These are phyloP conservation scores for Gossypium bickii DNA, from an alignment of 345 rosid species.

Conservation along the genomic window DNA sequence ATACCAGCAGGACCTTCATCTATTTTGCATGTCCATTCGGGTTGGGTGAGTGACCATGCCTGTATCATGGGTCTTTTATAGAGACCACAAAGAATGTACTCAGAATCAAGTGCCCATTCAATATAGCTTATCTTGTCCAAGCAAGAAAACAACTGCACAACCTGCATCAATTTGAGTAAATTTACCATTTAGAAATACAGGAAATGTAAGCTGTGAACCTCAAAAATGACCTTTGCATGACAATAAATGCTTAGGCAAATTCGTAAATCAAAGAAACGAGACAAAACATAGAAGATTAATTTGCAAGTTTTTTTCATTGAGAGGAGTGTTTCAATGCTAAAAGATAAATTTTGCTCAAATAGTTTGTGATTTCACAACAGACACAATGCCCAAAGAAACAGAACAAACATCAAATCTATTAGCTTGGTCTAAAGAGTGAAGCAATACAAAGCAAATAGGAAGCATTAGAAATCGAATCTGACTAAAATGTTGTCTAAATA, in stretches of 20 bases:
- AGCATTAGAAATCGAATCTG: not conserved
- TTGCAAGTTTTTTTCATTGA: not conserved
- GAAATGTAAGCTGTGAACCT: not conserved
- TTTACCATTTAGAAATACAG: not conserved
- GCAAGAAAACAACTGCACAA: constrained; percentile 92
- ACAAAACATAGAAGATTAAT: not conserved
- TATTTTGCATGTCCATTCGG: constrained; percentile 97
- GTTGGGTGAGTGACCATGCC: constrained; percentile 87
- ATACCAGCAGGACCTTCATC: constrained; percentile 98
- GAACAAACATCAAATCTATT: not conserved
- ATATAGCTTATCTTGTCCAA: constrained; percentile 93
- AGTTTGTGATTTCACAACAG: not conserved
- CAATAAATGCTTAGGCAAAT: not conserved
- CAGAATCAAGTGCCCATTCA: constrained; percentile 98
- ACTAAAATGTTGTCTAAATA: not conserved
- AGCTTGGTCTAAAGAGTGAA: not conserved
- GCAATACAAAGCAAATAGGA: not conserved
- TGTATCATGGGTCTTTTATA: constrained; percentile 86
- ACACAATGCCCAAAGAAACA: not conserved
- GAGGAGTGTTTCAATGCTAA: not conserved
- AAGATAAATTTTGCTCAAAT: not conserved
- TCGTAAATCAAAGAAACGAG: not conserved
- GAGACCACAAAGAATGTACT: constrained; percentile 90
- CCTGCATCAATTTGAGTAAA: constrained; percentile 47
- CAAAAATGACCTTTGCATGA: not conserved